Evolutionary conservation across 179 eudicot genomes (phyloP), one percentile per base, ranked within the genome.

Genomic region (Silene coronaria): DNA sequence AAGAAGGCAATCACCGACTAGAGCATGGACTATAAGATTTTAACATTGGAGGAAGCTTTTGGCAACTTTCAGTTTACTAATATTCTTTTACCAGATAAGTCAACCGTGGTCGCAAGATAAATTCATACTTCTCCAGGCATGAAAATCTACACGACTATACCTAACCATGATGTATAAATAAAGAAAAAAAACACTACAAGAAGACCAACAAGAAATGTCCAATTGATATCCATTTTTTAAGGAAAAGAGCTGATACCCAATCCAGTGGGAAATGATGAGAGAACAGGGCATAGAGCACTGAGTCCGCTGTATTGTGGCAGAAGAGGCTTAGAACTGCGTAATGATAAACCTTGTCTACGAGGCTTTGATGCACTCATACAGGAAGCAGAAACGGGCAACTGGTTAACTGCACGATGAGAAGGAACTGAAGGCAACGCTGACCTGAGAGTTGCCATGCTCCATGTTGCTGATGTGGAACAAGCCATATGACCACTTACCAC

Each of bases 381-480:
- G 67, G 72, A 36, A 64, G 84, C 82, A 27, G 70, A 78, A 74
- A 76, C 64, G 23, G 86, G 76, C 65, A 76, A 76, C 36, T 79
- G 80, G 69, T 78, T 38, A 8, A 38, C 7, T 38, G 45, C 45
- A 38, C 45, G 77, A 64, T 34, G 75, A 14, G 68, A 77, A 48
- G 82, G 78, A 28, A 78, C 73, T 1, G 84, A 76, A 71, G 97
- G 98, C 22, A 93, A 80, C 5, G 98, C 83, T 5, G 90, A 77
- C 72, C 85, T 77, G 4, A 93, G 89, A 67, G 90, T 80, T 22
- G 97, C 84, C 91, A 91, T 88, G 75, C 80, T 89, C 92, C 90
- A 89, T 62, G 95, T 84, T 6, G 89, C 68, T 48, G 82, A 82
- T 3, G 89, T 77, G 22, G 82, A 77, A 62, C 79, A 84, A 70